Evolutionary conservation across 129 eudicot genomes (phyloP), one percentile per base, ranked within the genome.

Genomic region (Centrapalus pauciflorus): DNA sequence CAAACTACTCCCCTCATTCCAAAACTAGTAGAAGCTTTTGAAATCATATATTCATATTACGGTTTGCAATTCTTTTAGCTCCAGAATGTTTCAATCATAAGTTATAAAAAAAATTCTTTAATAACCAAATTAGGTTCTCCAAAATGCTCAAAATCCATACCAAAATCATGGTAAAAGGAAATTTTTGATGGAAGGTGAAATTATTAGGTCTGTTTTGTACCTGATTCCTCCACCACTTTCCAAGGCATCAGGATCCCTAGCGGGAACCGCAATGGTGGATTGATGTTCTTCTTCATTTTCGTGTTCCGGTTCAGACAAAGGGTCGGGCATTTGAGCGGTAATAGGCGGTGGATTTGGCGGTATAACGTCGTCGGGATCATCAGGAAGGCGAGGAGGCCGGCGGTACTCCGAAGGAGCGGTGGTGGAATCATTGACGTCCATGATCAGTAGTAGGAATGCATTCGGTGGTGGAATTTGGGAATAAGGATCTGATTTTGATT

Each of bases 141-240:
- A 13, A 7, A 55, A 68, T 54, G 49, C 49, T 57, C 34, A 37
- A 50, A 68, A 24, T 40, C 23, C 35, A 27, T 6, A 10, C 54
- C 20, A 23, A 23, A 13, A 13, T 2, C 12, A 35, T 4, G 20
- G 12, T 14, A 41, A 19, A 20, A 33, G 13, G 48, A 8, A 10
- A 67, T 17, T 37, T 58, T 6, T 7, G 9, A 20, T 8, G 35
- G 52, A 11, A 26, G 29, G 10, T 12, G 28, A 26, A 61, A 12
- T 7, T 45, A 12, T 17, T 20, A 28, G 21, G 46, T 14, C 14
- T 48, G 23, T 57, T 41, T 28, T 20, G 40, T 58, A 86, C 94
- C 94, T 82, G 46, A 80, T 80, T 33, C 94, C 94, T 6, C 94
- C 88, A 29, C 94, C 94, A 58, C 94, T 86, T 17, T 70, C 75